Evolutionary conservation across 352 stramenopile genomes (phyloP), one percentile per base, ranked within the genome.

Genomic region (Stramenopiles sp.): DNA sequence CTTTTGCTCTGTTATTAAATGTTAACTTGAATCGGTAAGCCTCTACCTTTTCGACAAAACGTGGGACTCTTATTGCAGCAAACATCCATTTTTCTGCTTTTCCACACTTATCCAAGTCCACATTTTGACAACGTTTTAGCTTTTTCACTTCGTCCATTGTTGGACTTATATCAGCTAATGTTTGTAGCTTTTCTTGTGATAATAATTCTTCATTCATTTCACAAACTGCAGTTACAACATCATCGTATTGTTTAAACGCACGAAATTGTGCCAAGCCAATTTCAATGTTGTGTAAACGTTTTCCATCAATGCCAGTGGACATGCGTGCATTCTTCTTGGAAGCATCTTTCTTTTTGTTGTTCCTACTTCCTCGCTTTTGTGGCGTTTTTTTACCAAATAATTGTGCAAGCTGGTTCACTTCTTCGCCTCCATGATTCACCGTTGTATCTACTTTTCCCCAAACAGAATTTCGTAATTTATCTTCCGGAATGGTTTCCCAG

Each of bases 211-310:
- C 38, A 53, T 53, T 53, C 38, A 53, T 53, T 53, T 53, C 38
- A 78, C n/a, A 78, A 6, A 32, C 74, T 30, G 74, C 74, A 31
- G 1, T 78, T 6, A 32, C n/a, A 27, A 32, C n/a, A 29, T 32
- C n/a, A 38, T 32, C 6, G 74, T 38, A 63, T 29, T 38, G 74
- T 38, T 29, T 43, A 30, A 80, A 53, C 1, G 33, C 23, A 1
- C 32, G 1, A 33, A 79, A 80, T 63, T 80, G 78, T 7, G 78
- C 63, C 65, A 80, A 33, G 1, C 29, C 65, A n/a, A 80, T 80
- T 7, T 30, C 29, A 79, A 79, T 32, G n/a, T 80, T 80, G 43
- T 80, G 32, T 1, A 31, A 53, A 6, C 63, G 4, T 63, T 80
- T 80, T 29, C 27, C 13, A 23, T 80, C 78, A 31, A 80, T 53